A percentile compares a stretch with the other conserved stretches of the same genome.
Conservation (phyloP, 352 stramenopile genomes). For the Globisporangium ultimum region DNA sequence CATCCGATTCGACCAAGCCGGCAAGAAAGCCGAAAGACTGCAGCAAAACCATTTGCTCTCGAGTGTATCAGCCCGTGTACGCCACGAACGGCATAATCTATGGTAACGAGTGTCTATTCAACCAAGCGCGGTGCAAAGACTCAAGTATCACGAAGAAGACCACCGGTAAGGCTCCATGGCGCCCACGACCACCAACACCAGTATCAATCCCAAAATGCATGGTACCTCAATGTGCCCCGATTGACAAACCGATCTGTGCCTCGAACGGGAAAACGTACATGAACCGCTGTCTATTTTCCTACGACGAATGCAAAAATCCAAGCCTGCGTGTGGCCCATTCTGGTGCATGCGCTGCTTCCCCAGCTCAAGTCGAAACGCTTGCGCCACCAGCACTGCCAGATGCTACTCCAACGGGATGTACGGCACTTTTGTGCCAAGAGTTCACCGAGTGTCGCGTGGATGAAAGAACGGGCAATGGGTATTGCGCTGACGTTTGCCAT, state of each 20-base stretch:
- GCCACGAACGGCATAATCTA: too few relatives aligned
- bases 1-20: not conserved
- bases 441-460: slow-evolving; percentile 48
- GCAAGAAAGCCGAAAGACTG: not conserved
- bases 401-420: slow-evolving; percentile 15
- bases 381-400: not conserved
- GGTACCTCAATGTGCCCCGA: slow-evolving; percentile 7
- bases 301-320: slow-evolving; percentile 7
- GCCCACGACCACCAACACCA: not conserved
- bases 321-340: slow-evolving; percentile 1
- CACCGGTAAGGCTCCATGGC: too few relatives aligned
- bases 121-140: too few relatives aligned
- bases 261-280: slow-evolving; percentile 16
- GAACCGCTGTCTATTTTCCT: slow-evolving; percentile 10
- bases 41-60: too few relatives aligned
- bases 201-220: not conserved
- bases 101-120: too few relatives aligned
- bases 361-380: too few relatives aligned
- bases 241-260: slow-evolving; percentile 11
- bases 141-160: too few relatives aligned
- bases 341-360: not conserved
- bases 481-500: slow-evolving; percentile 50
- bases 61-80: too few relatives aligned
- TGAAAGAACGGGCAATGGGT: slow-evolving; percentile 25
- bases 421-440: slow-evolving; percentile 32